Evolutionary conservation across 306 rosid species (phyloP), one percentile per base, ranked within the genome.

Genomic region (Trifolium dubium): DNA sequence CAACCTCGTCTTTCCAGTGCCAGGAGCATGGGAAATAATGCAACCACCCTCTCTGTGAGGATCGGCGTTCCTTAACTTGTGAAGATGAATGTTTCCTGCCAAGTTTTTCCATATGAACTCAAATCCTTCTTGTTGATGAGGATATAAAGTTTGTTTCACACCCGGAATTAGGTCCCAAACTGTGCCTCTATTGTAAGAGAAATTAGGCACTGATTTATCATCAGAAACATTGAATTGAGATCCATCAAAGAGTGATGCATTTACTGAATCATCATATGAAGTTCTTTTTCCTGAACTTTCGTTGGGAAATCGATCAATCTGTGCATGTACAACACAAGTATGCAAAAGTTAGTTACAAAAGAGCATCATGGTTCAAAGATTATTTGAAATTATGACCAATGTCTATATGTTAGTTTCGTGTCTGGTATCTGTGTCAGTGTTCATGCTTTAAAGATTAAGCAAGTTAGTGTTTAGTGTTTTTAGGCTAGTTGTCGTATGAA

Each of bases 11-110:
- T 83, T 83, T 1, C 84, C 87, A 0, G 87, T 83, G 30, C 87
- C 87, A 5, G 87, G 87, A 32, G 84, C 84, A 72, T 83, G 87
- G 5, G 79, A 80, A 11, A 83, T 76, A 44, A 83, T 83, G 62
- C 87, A 83, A 0, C 87, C 87, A 14, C 87, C 84, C 0, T 47
- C 69, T 0, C 67, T 58, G 5, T 9, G 1, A 5, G 66, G 76
- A 15, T 72, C 56, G 58, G 31, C 51, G 8, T 10, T 80, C 73
- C 72, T 76, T 69, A 80, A 62, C 49, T 12, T 15, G 2, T 7
- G 13, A n/a, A 76, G 74, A 41, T 76, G 64, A 8, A 34, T 76
- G 69, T 43, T 80, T 67, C 84, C 80, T 10, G 69, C 77, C 66
- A 83, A 17, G 35, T 72, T 83, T 12, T 29, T 67, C 87, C 87